These are phyloP conservation scores for Taxillus chinensis DNA, from an alignment of 164 flowering plant genomes.

Conservation along the genomic window DNA sequence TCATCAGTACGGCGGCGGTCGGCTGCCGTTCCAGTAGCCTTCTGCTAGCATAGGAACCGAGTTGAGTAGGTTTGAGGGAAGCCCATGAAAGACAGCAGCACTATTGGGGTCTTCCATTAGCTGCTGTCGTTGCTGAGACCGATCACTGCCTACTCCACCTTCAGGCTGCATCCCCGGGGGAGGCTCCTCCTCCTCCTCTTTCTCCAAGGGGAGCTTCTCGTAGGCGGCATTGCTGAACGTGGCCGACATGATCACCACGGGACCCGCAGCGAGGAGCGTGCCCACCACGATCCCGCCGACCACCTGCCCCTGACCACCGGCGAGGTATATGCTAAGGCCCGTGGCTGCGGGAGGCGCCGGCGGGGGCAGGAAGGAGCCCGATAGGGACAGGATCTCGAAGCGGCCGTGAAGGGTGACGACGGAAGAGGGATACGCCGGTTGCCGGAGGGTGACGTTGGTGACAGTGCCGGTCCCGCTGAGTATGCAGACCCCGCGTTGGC, in stretches of 20 bases:
- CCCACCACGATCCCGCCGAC: constrained; percentile 64
- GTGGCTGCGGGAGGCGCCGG: constrained; percentile 60
- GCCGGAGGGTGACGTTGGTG: constrained; percentile 46
- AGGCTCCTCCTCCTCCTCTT: constrained; percentile 26
- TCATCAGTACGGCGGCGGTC: constrained; percentile 26
- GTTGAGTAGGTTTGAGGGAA: constrained; percentile 49
- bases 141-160: constrained; percentile 1
- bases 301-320: constrained; percentile 62
- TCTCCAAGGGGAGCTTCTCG: constrained; percentile 55
- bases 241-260: constrained; percentile 57
- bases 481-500: constrained; percentile 57
- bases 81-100: constrained; percentile 34
- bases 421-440: constrained; percentile 43
- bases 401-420: constrained; percentile 45
- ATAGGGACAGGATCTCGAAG: constrained; percentile 48
- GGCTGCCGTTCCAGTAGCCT: constrained; percentile 38
- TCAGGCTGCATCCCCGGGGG: constrained; percentile 22
- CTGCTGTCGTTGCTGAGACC: constrained; percentile 1
- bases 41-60: constrained; percentile 43
- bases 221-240: constrained; percentile 61
- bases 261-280: constrained; percentile 41
- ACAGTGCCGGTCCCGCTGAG: constrained; percentile 51
- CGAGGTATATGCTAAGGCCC: constrained; percentile 41
- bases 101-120: constrained; percentile 11
- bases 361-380: constrained; percentile 54